Base-by-base conservation (phyloP, 139 green algal genomes). In the Tetraselmis chui region DNA sequence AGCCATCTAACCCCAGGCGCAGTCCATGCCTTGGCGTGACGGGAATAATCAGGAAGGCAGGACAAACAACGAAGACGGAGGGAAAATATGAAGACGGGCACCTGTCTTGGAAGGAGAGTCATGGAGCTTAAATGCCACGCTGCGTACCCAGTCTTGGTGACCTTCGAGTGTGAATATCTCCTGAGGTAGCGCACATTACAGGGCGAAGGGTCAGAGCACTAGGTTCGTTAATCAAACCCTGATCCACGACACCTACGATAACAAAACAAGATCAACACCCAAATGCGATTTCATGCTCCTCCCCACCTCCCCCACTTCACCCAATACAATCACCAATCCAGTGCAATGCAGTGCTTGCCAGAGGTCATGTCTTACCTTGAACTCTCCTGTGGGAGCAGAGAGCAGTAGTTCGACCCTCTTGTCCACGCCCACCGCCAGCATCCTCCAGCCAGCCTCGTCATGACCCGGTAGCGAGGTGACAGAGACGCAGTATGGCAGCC, bases 71-170 rank as follows among this genome's bases (percentile, higher is more conserved):
- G 45, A 67, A 25, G 45, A 67, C 45, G 45, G 45, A 67, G 45
- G 45, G 18, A 18, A 18, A 67, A 25, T 5, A 18, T 18, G 45
- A 18, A 67, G 45, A 18, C 11, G 18, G 11, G 45, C 45, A 5
- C 11, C 18, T 67, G 5, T 67, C 5, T 25, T 67, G 45, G 45
- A 18, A 5, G 45, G 45, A 67, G 45, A 18, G 45, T 67, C 45
- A 67, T 67, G 45, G 11, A 67, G 45, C 45, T 18, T 85, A 77
- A 96, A 97, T 0, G 89, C 88, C n/a, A 98, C 83, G 1, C 86
- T 88, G 0, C 92, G 85, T 45, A 98, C 84, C 94, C 94, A 98
- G 85, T 97, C 93, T 32, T 94, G 88, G 81, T 97, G 94, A 1
- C 94, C 94, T 31, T 82, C 79, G 77, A 97, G 88, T 80, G 76